A percentile compares a stretch with the other conserved stretches of the same genome.
phyloP scores from a whole-genome alignment of 371 early-diverging fungal species.

The Mortierella sp. region DNA sequence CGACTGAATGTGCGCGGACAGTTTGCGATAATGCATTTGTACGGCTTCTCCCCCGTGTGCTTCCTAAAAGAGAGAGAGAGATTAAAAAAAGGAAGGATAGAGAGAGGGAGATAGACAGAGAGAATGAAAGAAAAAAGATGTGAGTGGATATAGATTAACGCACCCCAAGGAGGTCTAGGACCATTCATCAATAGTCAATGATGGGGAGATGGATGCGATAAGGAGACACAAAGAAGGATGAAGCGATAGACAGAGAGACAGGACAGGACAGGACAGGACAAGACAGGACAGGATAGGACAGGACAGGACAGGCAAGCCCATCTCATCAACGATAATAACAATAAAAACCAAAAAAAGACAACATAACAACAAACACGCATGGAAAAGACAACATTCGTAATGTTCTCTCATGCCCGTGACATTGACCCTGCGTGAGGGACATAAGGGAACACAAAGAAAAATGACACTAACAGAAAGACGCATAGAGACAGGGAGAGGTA shows the following conservation, averaged over 20 bases:
- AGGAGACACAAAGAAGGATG: constrained; percentile 1
- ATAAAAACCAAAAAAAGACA: no score
- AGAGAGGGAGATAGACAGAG: not conserved
- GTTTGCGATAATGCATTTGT: constrained; percentile 70
- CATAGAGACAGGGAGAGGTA: not conserved
- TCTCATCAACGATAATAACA: constrained; percentile 5
- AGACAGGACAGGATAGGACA: not conserved
- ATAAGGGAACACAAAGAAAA: not conserved
- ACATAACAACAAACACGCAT: constrained; percentile 6
- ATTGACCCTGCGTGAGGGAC: constrained; percentile 11
- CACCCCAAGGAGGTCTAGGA: not conserved
- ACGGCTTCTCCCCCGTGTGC: constrained; percentile 76
- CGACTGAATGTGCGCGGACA: constrained; percentile 71
- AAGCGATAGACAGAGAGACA: not conserved
- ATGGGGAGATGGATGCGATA: not conserved
- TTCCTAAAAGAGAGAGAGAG: constrained; percentile 55
- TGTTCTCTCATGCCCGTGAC: not conserved
- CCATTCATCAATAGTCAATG: constrained; percentile 9
- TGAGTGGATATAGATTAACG: not conserved
- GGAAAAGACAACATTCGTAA: constrained; percentile 7
- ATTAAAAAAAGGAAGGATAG: not conserved
- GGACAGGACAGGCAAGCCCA: not conserved
- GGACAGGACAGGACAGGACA: not conserved
- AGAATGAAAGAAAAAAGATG: not conserved
- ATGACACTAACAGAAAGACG: not conserved